Percentiles rank a stretch among this genome's conserved stretches.
Evolutionary conservation across 164 flowering plant genomes (phyloP).

Genomic region (Nymphaea thermarum): DNA sequence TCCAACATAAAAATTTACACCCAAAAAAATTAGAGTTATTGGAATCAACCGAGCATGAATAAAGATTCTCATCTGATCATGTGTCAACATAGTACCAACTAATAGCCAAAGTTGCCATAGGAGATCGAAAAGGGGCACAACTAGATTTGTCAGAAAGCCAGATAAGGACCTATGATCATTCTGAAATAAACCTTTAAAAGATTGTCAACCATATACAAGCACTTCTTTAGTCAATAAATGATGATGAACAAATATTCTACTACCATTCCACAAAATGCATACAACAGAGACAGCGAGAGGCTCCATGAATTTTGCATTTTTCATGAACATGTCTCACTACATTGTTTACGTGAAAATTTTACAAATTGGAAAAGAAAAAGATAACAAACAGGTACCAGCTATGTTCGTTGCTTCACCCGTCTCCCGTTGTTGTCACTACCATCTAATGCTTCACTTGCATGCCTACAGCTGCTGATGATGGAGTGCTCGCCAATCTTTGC

Average conservation of each 20-base stretch:
- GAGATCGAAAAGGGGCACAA: too few relatives aligned
- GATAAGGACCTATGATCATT: background rate
- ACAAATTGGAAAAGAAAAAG: background rate
- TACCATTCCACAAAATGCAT: background rate
- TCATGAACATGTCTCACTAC: background rate
- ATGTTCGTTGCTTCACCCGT: slow-evolving; percentile 72
- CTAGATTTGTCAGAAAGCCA: background rate
- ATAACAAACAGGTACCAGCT: background rate
- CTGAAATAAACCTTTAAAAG: background rate
- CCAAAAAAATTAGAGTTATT: too few relatives aligned
- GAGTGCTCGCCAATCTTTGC: slow-evolving; percentile 53
- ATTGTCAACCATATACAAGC: background rate
- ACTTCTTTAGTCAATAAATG: background rate
- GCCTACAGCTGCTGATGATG: slow-evolving; percentile 15
- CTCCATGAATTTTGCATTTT: background rate
- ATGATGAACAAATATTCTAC: background rate
- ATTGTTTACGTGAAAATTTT: background rate
- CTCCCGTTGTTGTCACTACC: slow-evolving; percentile 67
- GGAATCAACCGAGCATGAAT: too few relatives aligned
- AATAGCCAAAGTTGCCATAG: too few relatives aligned
- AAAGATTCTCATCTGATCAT: too few relatives aligned
- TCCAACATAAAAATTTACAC: too few relatives aligned
- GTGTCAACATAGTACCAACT: too few relatives aligned
- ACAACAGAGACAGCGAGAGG: background rate
- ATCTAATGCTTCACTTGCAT: slow-evolving; percentile 45